Percentiles rank a stretch among this genome's conserved stretches.
Evolutionary conservation across 2,329 filamentous ascomycete species (phyloP).

Genomic region (Colletotrichum tamarilloi): DNA sequence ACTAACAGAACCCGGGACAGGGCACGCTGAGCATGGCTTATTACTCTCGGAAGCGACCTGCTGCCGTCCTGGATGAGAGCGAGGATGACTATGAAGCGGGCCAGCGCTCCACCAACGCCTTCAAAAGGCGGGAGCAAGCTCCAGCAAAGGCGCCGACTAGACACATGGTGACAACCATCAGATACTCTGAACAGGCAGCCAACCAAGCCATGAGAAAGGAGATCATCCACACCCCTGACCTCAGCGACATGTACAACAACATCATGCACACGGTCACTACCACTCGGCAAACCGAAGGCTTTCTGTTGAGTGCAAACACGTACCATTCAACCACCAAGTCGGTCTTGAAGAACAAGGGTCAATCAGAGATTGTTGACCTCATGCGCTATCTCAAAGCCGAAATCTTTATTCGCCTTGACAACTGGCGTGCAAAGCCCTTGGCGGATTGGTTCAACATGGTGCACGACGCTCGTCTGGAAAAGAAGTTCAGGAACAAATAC

Average conservation of each 20-base stretch:
- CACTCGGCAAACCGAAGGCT: background rate
- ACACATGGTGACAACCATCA: background rate
- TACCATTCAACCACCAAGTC: constrained; percentile 5
- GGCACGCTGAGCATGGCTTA: background rate
- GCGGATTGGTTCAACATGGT: constrained; percentile 25
- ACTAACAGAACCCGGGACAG: background rate
- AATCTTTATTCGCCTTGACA: constrained; percentile 22
- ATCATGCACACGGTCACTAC: background rate
- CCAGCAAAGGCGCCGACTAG: background rate
- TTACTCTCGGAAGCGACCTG: background rate
- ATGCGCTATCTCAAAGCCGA: constrained; percentile 20
- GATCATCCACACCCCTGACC: constrained; percentile 8
- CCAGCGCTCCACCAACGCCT: background rate
- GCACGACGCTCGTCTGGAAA: constrained; percentile 5
- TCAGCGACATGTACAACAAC: background rate
- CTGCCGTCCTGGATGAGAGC: background rate
- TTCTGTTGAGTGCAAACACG: background rate
- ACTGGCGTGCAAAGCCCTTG: background rate
- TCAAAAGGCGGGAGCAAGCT: background rate
- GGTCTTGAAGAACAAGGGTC: constrained; percentile 1
- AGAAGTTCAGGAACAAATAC: constrained; percentile 14
- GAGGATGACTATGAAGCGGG: background rate
- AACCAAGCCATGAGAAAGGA: constrained; percentile 15
- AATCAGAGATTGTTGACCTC: background rate
- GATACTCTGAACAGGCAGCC: background rate